These are phyloP conservation scores for Glonium stellatum DNA, from an alignment of 495 filamentous ascomycete species.

Conservation along the genomic window DNA sequence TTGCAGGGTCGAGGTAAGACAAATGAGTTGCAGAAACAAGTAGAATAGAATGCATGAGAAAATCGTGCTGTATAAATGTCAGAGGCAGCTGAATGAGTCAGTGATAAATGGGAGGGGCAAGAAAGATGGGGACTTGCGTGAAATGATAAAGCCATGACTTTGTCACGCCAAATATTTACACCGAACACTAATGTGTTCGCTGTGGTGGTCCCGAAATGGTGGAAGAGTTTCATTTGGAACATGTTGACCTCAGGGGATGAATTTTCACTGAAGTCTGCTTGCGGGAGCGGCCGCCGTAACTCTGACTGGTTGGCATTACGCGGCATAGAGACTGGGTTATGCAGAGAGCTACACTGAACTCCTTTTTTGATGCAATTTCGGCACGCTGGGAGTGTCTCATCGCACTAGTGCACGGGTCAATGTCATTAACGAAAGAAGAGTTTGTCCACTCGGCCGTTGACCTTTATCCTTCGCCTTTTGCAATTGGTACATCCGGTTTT, in stretches of 20 bases:
- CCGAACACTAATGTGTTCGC: background rate
- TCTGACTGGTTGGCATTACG: background rate
- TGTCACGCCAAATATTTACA: background rate
- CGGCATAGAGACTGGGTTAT: background rate
- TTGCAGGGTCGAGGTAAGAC: background rate
- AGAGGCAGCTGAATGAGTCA: no score
- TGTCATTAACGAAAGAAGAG: background rate
- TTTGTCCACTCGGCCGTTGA: background rate
- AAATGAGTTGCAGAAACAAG: slow-evolving; percentile 1
- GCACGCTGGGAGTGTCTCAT: background rate
- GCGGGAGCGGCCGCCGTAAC: background rate
- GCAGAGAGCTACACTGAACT: background rate
- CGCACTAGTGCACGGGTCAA: background rate
- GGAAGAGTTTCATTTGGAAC: slow-evolving; percentile 1
- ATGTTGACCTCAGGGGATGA: background rate
- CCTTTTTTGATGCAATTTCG: background rate
- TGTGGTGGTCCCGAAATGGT: background rate
- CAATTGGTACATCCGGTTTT: background rate
- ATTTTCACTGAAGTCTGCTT: background rate
- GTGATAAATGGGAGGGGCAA: background rate
- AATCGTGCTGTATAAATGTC: background rate
- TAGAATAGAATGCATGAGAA: slow-evolving; percentile 3
- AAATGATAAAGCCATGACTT: background rate
- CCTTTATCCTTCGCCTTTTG: background rate
- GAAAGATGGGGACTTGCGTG: background rate